These are phyloP conservation scores for Xylaria sp. DNA, from an alignment of 2,329 filamentous ascomycete species.

Conservation along the genomic window DNA sequence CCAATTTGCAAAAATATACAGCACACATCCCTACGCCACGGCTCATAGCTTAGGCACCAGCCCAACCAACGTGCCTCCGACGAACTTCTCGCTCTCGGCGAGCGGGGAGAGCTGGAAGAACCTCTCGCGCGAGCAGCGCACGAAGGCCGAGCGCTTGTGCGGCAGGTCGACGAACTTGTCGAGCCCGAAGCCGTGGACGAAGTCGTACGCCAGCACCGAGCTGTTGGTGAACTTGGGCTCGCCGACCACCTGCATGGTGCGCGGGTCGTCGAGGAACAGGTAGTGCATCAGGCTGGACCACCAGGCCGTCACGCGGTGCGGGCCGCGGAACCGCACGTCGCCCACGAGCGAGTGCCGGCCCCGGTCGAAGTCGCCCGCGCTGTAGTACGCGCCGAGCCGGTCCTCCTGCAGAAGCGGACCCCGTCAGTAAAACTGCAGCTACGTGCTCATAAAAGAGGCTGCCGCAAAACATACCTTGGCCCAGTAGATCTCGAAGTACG, in stretches of 20 bases:
- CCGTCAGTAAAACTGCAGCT: constrained; percentile 3
- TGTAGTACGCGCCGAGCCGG: constrained; percentile 58
- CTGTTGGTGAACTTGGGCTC: constrained; percentile 74
- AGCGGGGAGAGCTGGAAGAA: constrained; percentile 71
- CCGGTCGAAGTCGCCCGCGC: constrained; percentile 58
- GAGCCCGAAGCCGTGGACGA: constrained; percentile 72
- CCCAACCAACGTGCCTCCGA: constrained; percentile 56
- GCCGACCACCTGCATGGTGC: constrained; percentile 60
- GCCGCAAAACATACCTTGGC: constrained; percentile 53
- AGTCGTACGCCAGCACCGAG: constrained; percentile 73
- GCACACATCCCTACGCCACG: not conserved
- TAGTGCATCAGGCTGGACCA: constrained; percentile 66
- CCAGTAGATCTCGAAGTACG: constrained; percentile 84
- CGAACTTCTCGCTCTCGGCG: constrained; percentile 57
- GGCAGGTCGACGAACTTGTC: constrained; percentile 74
- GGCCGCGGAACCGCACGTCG: constrained; percentile 61
- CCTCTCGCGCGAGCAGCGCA: constrained; percentile 65
- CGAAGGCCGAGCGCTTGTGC: constrained; percentile 70
- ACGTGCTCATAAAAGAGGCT: too few species aligned
- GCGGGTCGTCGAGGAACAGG: constrained; percentile 62
- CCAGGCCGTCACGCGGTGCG: constrained; percentile 64
- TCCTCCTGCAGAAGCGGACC: constrained; percentile 48
- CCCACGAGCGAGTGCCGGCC: constrained; percentile 62
- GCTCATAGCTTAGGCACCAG: constrained; percentile 56
- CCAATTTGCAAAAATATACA: not conserved